These are phyloP conservation scores for Epichloe uncinata DNA, from an alignment of 2,329 filamentous ascomycete genomes.

Conservation along the genomic window DNA sequence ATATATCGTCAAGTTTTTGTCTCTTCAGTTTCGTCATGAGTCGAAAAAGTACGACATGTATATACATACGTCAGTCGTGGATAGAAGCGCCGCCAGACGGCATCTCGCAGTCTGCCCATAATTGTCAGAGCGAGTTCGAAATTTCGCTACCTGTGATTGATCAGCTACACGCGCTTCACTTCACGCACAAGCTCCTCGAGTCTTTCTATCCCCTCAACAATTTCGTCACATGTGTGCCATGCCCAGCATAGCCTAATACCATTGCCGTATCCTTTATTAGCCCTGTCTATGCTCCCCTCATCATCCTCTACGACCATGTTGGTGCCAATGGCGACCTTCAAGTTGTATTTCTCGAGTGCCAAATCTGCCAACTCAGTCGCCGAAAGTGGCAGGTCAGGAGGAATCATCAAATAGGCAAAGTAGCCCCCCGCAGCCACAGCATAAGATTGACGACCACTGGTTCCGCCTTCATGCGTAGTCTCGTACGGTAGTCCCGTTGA, in stretches of 20 bases:
- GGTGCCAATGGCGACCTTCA: slow-evolving; percentile 54
- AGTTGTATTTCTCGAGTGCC: slow-evolving; percentile 47
- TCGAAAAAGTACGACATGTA: too few relatives aligned
- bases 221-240: slow-evolving; percentile 53
- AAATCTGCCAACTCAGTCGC: neutral
- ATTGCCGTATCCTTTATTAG: slow-evolving; percentile 37
- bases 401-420: neutral
- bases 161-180: neutral
- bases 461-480: neutral
- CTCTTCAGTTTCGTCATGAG: too few relatives aligned
- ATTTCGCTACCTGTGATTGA: neutral
- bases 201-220: slow-evolving; percentile 55
- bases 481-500: slow-evolving; percentile 8
- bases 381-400: neutral
- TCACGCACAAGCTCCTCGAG: slow-evolving; percentile 25
- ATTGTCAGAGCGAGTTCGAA: neutral
- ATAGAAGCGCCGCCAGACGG: too few relatives aligned
- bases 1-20: too few relatives aligned
- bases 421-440: slow-evolving; percentile 1
- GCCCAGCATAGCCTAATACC: slow-evolving; percentile 57
- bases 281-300: slow-evolving; percentile 21
- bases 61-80: too few relatives aligned
- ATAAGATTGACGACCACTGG: neutral
- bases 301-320: slow-evolving; percentile 57
- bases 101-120: neutral